A percentile compares a stretch with the other conserved stretches of the same genome.
phyloP scores from a whole-genome alignment of 441 rosid species.

The Omphalea diandra region DNA sequence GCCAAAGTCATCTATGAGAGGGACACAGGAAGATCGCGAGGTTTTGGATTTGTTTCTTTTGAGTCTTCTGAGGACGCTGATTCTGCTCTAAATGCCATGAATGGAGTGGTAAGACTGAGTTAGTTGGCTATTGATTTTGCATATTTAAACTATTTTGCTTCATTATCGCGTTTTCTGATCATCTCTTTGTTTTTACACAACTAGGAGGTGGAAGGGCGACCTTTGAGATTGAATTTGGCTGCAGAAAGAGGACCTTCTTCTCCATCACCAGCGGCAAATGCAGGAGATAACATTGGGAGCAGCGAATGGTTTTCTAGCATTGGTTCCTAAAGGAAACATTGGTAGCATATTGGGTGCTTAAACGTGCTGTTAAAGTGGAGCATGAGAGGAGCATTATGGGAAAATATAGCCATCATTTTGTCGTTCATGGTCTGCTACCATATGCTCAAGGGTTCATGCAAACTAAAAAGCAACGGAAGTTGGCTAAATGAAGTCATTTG shows the following conservation, averaged over 20 bases:
- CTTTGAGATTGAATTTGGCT: conserved; percentile 70
- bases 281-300: conserved; percentile 36
- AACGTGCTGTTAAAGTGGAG: conserved; percentile 1
- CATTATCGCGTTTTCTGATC: conserved; percentile 11
- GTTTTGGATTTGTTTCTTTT: conserved; percentile 79
- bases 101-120: conserved; percentile 61
- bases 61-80: conserved; percentile 56
- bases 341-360: not conserved
- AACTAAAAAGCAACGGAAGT: not conserved
- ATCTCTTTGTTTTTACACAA: conserved; percentile 12
- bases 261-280: conserved; percentile 27
- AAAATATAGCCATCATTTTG: not conserved
- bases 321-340: conserved; percentile 29
- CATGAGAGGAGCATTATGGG: not conserved
- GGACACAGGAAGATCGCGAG: conserved; percentile 73
- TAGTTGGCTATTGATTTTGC: conserved; percentile 10
- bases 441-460: conserved; percentile 7
- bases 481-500: not conserved
- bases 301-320: conserved; percentile 48
- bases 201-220: conserved; percentile 94
- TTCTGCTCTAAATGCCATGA: conserved; percentile 49
- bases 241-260: conserved; percentile 44
- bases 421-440: not conserved
- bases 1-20: conserved; percentile 78
- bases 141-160: conserved; percentile 13